Percentiles rank a stretch among this genome's conserved stretches.
phyloP scores from a whole-genome alignment of 208 protist genomes.

The Trypanosoma caninum region DNA sequence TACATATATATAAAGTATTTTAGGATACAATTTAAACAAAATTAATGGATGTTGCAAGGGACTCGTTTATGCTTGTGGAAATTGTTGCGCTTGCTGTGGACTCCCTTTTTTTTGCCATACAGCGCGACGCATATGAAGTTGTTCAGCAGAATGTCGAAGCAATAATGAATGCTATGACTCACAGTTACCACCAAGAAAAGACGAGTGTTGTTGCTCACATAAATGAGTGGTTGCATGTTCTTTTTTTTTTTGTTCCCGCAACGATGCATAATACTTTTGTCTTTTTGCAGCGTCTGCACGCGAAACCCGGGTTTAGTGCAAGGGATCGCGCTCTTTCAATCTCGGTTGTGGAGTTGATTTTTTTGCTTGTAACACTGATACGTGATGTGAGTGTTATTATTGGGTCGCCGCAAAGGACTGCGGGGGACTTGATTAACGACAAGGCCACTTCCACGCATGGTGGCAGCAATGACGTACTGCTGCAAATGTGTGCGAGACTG shows the following conservation, averaged over 20 bases:
- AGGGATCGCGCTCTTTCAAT: conserved; percentile 12
- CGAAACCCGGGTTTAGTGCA: conserved; percentile 1
- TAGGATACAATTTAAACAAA: no score
- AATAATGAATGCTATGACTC: neutral
- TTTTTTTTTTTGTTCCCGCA: conserved; percentile 29
- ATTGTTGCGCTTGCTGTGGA: no score
- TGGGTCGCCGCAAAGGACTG: neutral
- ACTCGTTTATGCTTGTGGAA: no score
- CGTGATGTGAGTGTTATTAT: conserved; percentile 17
- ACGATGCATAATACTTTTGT: conserved; percentile 25
- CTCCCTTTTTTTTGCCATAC: no score
- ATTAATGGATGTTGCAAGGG: no score
- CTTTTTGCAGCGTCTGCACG: conserved; percentile 31
- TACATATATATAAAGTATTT: no score
- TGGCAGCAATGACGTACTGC: neutral
- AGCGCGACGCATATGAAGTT: no score
- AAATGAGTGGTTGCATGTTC: conserved; percentile 27
- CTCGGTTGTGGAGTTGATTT: conserved; percentile 40
- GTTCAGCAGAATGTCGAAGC: neutral
- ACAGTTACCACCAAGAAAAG: neutral
- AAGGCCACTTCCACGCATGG: neutral
- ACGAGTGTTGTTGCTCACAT: neutral
- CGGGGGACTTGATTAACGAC: neutral
- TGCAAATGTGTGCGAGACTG: conserved; percentile 5
- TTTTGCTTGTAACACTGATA: conserved; percentile 30